Percentiles rank a stretch among this genome's conserved stretches.
Conservation (phyloP, 208 protist species). For the Leishmania gerbilli region DNA sequence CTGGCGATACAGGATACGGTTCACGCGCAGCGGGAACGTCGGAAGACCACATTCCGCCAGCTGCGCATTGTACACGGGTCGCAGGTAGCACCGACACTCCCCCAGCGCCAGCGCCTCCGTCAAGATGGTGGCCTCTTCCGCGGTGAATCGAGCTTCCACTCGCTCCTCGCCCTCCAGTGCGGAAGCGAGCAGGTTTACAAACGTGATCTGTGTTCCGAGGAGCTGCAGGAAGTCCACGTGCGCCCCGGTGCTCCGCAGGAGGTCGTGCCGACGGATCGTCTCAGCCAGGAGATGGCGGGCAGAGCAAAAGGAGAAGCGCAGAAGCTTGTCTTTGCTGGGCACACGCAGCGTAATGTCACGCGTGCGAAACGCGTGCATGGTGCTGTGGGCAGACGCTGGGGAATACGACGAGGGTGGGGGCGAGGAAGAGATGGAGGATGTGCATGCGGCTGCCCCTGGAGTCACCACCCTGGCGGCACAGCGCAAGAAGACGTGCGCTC, state of each 20-base stretch:
- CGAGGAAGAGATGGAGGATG: background rate
- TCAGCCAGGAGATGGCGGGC: conserved; percentile 52
- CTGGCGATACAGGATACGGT: conserved; percentile 58
- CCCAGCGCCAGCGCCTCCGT: conserved; percentile 73
- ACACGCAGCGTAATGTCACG: conserved; percentile 73
- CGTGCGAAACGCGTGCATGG: conserved; percentile 43
- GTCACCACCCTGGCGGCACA: background rate
- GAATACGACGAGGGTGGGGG: background rate
- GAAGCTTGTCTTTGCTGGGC: conserved; percentile 39
- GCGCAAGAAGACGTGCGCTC: background rate
- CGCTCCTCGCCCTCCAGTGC: conserved; percentile 75
- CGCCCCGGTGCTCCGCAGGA: conserved; percentile 35
- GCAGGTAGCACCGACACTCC: conserved; percentile 68
- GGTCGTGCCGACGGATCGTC: conserved; percentile 56
- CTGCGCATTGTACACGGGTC: conserved; percentile 37
- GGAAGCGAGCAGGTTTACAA: conserved; percentile 69
- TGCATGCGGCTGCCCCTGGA: background rate
- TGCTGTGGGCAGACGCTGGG: conserved; percentile 7
- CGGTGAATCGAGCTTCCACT: conserved; percentile 55
- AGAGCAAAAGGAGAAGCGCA: conserved; percentile 57
- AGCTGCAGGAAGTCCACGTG: conserved; percentile 53
- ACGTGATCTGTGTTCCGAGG: conserved; percentile 65
- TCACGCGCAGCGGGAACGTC: conserved; percentile 45
- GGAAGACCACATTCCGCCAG: conserved; percentile 20
- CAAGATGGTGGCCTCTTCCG: conserved; percentile 56